These are phyloP conservation scores for Cyberlindnera maclurae DNA, from an alignment of 805 yeast species.

Conservation along the genomic window DNA sequence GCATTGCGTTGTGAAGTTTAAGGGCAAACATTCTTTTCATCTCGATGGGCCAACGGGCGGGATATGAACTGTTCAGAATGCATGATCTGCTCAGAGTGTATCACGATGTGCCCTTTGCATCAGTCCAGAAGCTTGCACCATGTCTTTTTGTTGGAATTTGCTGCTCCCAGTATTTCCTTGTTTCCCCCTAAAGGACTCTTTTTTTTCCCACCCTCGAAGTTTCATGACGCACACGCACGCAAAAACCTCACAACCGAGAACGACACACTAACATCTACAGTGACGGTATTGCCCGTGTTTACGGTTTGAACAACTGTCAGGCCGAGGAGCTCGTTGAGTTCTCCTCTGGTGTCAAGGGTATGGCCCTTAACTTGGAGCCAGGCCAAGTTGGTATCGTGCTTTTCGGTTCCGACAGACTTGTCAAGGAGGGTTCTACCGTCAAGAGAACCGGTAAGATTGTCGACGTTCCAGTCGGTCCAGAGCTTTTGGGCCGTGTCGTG, in stretches of 20 bases:
- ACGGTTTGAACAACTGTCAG: constrained; percentile 98
- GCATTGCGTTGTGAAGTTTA: no score
- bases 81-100: no score
- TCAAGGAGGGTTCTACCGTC: constrained; percentile 99
- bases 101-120: no score
- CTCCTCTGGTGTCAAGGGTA: constrained; percentile 99
- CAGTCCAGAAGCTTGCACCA: no score
- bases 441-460: constrained; percentile 99
- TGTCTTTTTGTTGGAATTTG: no score
- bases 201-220: no score
- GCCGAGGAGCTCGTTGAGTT: constrained; percentile 99
- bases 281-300: constrained; percentile 99
- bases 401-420: constrained; percentile 98
- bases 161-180: no score
- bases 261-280: constrained; percentile 44
- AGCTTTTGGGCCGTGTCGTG: constrained; percentile 96
- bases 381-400: constrained; percentile 99
- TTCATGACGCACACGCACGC: no score
- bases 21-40: not conserved
- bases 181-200: no score
- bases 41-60: no score
- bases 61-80: no score
- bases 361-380: constrained; percentile 99
- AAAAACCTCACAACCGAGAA: no score
- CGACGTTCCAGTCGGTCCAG: constrained; percentile 98